A percentile compares a stretch with the other conserved stretches of the same genome.
Evolutionary conservation across 495 filamentous ascomycete species (phyloP).

Genomic region (Daldinia caldariorum): DNA sequence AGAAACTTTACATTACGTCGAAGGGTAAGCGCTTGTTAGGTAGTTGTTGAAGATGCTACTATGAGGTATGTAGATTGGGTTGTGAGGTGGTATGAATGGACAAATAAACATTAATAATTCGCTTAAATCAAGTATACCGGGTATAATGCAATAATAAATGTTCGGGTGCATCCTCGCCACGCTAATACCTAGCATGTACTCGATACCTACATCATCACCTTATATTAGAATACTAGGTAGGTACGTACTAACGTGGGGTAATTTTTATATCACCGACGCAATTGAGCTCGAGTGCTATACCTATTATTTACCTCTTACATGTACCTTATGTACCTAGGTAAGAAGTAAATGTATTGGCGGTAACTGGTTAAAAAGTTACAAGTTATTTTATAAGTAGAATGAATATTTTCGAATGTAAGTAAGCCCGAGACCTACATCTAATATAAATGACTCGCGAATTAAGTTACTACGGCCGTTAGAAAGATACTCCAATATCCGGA

Average conservation of each 20-base stretch:
- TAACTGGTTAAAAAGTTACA: too few relatives aligned
- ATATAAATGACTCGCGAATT: constrained; percentile 1
- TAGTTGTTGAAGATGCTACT: neutral
- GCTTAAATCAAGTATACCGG: neutral
- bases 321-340: too few relatives aligned
- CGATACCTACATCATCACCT: neutral
- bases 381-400: too few relatives aligned
- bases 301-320: neutral
- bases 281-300: neutral
- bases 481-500: neutral
- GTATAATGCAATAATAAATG: too few relatives aligned
- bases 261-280: constrained; percentile 1
- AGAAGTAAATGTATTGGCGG: too few relatives aligned
- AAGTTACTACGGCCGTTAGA: neutral
- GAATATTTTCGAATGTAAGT: too few relatives aligned
- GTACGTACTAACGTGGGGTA: constrained; percentile 1
- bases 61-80: too few relatives aligned
- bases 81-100: constrained; percentile 1
- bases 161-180: too few relatives aligned
- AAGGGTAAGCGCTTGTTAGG: neutral
- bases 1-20: neutral
- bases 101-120: neutral
- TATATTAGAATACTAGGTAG: neutral
- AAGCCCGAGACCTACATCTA: too few relatives aligned
- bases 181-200: neutral